These are phyloP conservation scores for Podospora pseudocomata DNA, from an alignment of 495 filamentous ascomycete species.

Conservation along the genomic window DNA sequence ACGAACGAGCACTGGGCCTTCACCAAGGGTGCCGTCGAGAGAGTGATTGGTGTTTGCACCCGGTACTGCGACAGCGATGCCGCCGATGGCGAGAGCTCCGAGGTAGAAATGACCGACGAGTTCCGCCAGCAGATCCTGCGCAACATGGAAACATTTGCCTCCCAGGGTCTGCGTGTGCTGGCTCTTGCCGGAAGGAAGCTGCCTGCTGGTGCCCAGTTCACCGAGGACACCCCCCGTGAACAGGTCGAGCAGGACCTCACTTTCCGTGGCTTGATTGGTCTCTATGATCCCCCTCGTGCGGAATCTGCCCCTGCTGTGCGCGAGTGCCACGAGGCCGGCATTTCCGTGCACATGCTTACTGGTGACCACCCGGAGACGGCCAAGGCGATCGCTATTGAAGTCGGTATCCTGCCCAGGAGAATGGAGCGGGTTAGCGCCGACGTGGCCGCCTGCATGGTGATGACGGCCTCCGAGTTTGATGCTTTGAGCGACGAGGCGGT, in stretches of 20 bases:
- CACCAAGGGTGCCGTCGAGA: slow-evolving; percentile 78
- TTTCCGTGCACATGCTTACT: slow-evolving; percentile 79
- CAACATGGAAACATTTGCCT: slow-evolving; percentile 63
- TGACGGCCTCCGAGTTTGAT: slow-evolving; percentile 63
- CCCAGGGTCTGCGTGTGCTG: slow-evolving; percentile 72
- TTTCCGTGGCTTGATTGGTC: slow-evolving; percentile 62
- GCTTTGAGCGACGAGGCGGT: slow-evolving; percentile 54
- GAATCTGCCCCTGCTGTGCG: slow-evolving; percentile 64
- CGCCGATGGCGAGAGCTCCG: slow-evolving; percentile 26
- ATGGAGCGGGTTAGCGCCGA: slow-evolving; percentile 52
- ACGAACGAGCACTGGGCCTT: slow-evolving; percentile 52
- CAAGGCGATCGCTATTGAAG: slow-evolving; percentile 69
- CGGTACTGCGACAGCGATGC: slow-evolving; percentile 20
- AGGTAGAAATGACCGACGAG: slow-evolving; percentile 55
- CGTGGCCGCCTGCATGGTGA: slow-evolving; percentile 53
- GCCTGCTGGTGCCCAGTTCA: slow-evolving; percentile 10
- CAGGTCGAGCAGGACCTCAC: slow-evolving; percentile 55
- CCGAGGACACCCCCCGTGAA: slow-evolving; percentile 39
- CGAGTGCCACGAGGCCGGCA: slow-evolving; percentile 65
- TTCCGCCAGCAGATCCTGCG: slow-evolving; percentile 55
- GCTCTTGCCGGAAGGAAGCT: slow-evolving; percentile 57
- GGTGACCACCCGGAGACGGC: slow-evolving; percentile 75
- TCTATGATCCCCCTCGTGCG: slow-evolving; percentile 69
- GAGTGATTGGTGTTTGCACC: slow-evolving; percentile 52
- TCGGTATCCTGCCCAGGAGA: slow-evolving; percentile 63